A percentile compares a stretch with the other conserved stretches of the same genome.
These are phyloP conservation scores for Gynostemma pentaphyllum DNA, from an alignment of 306 rosid species.

Conservation along the genomic window DNA sequence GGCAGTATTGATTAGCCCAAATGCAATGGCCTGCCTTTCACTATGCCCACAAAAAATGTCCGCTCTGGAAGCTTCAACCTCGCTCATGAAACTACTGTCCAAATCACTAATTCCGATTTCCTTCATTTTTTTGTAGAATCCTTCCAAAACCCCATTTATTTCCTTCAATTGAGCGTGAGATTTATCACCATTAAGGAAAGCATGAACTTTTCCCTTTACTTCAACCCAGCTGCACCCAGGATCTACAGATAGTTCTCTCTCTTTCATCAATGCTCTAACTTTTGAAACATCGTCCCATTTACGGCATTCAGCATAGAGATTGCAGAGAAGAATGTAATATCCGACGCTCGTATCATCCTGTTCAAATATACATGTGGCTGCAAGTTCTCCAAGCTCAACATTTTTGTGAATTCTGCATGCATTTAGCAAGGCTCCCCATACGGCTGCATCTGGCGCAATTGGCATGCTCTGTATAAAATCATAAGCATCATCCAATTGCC, in stretches of 20 bases:
- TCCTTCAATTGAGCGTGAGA: constrained; percentile 61
- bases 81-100: constrained; percentile 24
- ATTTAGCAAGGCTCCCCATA: constrained; percentile 89
- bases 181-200: constrained; percentile 66
- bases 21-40: constrained; percentile 69
- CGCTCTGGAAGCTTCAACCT: constrained; percentile 62
- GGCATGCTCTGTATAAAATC: constrained; percentile 66
- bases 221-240: constrained; percentile 98
- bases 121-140: constrained; percentile 66
- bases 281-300: constrained; percentile 68
- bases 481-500: constrained; percentile 49
- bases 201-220: constrained; percentile 71
- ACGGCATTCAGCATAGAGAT: constrained; percentile 50
- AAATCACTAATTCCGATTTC: constrained; percentile 25
- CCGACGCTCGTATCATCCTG: constrained; percentile 46
- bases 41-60: constrained; percentile 94
- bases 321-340: constrained; percentile 67
- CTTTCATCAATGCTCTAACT: constrained; percentile 56
- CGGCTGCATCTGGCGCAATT: constrained; percentile 59
- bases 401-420: constrained; percentile 62
- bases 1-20: constrained; percentile 60
- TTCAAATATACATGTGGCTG: constrained; percentile 49
- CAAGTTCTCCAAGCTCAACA: constrained; percentile 79
- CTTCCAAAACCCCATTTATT: constrained; percentile 45
- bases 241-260: constrained; percentile 62